Percentiles rank a stretch among this genome's conserved stretches.
phyloP scores from a whole-genome alignment of 129 eudicot species.

The Tagetes erecta region DNA sequence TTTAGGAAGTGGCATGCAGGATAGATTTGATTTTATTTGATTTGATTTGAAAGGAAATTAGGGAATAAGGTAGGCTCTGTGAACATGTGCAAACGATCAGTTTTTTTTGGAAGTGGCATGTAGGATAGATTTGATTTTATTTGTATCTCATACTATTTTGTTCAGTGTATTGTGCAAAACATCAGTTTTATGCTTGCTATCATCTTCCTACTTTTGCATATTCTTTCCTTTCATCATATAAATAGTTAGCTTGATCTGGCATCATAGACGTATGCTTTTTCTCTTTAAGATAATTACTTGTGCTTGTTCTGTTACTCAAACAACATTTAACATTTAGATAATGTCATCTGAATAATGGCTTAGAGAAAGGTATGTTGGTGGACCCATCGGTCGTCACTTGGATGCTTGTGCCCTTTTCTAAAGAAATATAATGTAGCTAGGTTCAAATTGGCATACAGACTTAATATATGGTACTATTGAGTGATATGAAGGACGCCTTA shows the following conservation, averaged over 20 bases:
- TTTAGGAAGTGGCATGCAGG: too few relatives aligned
- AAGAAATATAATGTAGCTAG: not conserved
- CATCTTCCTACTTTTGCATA: not conserved
- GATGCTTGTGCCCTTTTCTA: not conserved
- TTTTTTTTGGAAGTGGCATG: too few relatives aligned
- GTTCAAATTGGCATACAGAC: not conserved
- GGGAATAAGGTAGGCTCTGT: not conserved
- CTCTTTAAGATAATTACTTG: not conserved
- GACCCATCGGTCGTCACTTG: not conserved
- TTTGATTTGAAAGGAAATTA: not conserved
- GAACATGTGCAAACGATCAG: not conserved
- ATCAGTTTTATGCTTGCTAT: not conserved
- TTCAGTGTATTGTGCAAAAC: conserved; percentile 9
- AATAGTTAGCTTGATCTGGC: not conserved
- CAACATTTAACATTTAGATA: not conserved
- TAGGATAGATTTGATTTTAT: too few relatives aligned
- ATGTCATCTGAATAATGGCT: not conserved
- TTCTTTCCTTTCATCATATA: not conserved
- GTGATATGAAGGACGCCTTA: not conserved
- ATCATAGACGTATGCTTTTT: conserved; percentile 9
- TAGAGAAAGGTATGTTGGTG: not conserved
- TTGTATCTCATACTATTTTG: not conserved
- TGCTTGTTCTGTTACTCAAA: not conserved
- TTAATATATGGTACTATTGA: not conserved
- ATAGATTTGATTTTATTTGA: too few relatives aligned